These are phyloP conservation scores for Paraconiothyrium brasiliense DNA, from an alignment of 2,329 filamentous ascomycete genomes.

Conservation along the genomic window DNA sequence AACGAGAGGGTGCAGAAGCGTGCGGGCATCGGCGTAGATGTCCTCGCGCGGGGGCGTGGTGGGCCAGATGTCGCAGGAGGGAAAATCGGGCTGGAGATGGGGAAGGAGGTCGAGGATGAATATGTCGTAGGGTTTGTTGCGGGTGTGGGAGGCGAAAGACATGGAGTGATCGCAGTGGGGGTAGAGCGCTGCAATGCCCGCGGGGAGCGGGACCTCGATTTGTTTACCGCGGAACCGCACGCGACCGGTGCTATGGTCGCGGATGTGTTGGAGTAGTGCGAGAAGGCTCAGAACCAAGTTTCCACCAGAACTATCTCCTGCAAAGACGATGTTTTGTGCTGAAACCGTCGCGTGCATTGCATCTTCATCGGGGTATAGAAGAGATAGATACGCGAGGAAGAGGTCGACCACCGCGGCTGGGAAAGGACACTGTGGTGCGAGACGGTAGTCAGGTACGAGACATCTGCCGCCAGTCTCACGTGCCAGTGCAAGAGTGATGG, in stretches of 20 bases:
- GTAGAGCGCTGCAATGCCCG: constrained; percentile 61
- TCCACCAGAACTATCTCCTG: constrained; percentile 77
- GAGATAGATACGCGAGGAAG: constrained; percentile 72
- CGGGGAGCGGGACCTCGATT: constrained; percentile 69
- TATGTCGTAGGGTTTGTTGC: constrained; percentile 12
- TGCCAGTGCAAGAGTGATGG: constrained; percentile 65
- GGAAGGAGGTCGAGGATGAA: neutral
- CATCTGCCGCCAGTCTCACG: constrained; percentile 70
- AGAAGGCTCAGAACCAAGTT: constrained; percentile 71
- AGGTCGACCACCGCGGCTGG: constrained; percentile 75
- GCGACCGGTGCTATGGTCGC: constrained; percentile 49
- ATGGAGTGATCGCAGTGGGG: constrained; percentile 67
- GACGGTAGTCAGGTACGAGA: constrained; percentile 76
- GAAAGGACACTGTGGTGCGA: constrained; percentile 77
- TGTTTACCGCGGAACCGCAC: constrained; percentile 67
- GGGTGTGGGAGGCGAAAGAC: constrained; percentile 57
- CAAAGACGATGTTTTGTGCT: constrained; percentile 71
- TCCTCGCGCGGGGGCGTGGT: constrained; percentile 52
- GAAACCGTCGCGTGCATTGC: constrained; percentile 71
- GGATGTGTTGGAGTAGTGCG: constrained; percentile 71
- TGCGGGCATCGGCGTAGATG: constrained; percentile 50
- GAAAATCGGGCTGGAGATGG: constrained; percentile 41
- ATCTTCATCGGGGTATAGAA: constrained; percentile 73
- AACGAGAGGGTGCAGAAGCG: constrained; percentile 69
- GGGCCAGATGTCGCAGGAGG: constrained; percentile 59